These are phyloP conservation scores for Pestalotiopsis sp. DNA, from an alignment of 2,329 filamentous ascomycete genomes.

Conservation along the genomic window DNA sequence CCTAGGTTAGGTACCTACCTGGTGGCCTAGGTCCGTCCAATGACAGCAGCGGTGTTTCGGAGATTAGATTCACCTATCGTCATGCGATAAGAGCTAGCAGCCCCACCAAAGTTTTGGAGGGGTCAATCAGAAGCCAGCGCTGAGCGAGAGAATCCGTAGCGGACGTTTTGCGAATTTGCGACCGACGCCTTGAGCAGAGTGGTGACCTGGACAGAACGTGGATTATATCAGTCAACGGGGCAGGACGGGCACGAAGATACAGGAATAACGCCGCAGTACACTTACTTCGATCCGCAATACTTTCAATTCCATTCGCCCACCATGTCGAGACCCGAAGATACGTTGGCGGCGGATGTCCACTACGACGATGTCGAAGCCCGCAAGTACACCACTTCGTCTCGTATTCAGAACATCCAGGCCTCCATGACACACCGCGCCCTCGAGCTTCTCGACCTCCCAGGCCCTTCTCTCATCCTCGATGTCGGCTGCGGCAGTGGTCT, in stretches of 20 bases:
- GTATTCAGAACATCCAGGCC: slow-evolving; percentile 94
- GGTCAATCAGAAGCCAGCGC: slow-evolving; percentile 5
- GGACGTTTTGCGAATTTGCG: background rate
- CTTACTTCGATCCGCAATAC: background rate
- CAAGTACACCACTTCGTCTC: slow-evolving; percentile 96
- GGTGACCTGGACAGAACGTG: slow-evolving; percentile 8
- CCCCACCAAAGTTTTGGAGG: slow-evolving; percentile 13
- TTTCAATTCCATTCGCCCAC: slow-evolving; percentile 34
- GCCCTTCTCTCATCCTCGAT: slow-evolving; percentile 88
- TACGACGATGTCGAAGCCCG: slow-evolving; percentile 95
- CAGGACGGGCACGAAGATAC: background rate
- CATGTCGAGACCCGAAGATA: slow-evolving; percentile 98
- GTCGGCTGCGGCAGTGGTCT: slow-evolving; percentile 95
- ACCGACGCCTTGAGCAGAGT: background rate
- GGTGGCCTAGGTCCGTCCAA: background rate
- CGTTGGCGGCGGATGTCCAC: slow-evolving; percentile 93
- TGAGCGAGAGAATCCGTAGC: background rate
- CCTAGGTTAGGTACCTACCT: no score
- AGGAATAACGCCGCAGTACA: background rate
- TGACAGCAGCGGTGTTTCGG: background rate
- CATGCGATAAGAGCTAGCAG: background rate
- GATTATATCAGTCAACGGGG: background rate
- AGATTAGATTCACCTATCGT: slow-evolving; percentile 2
- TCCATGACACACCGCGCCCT: slow-evolving; percentile 93
- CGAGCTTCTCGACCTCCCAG: slow-evolving; percentile 79